Conservation (phyloP, 768 basidiomycete genomes). For the Lentinula aciculospora region DNA sequence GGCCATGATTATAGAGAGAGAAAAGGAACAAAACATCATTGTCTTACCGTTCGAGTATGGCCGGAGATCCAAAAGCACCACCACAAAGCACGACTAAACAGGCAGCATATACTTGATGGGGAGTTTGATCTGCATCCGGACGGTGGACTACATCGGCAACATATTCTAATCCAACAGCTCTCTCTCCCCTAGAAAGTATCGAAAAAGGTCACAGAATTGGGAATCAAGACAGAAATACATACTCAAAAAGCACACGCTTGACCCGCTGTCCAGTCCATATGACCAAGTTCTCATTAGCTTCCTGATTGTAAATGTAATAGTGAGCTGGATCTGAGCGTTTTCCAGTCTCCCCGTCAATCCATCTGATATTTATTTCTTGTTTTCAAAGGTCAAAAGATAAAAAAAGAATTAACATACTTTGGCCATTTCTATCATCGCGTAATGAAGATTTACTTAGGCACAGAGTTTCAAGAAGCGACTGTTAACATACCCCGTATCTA, state of each 20-base stretch:
- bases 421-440: neutral
- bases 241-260: constrained; percentile 25
- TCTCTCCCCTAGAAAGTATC: constrained; percentile 7
- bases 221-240: neutral
- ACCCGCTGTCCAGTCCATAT: constrained; percentile 18
- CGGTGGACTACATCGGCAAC: constrained; percentile 16
- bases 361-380: constrained; percentile 18
- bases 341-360: constrained; percentile 31
- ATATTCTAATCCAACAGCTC: constrained; percentile 24
- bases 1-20: neutral
- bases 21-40: neutral
- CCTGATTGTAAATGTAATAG: constrained; percentile 23
- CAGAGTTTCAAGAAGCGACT: neutral
- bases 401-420: neutral
- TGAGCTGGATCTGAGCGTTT: constrained; percentile 33
- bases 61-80: constrained; percentile 26
- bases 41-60: constrained; percentile 24
- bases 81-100: constrained; percentile 23
- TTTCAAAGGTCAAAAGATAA: neutral
- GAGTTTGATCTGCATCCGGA: constrained; percentile 17
- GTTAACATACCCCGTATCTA: constrained; percentile 23
- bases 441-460: neutral
- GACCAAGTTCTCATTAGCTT: constrained; percentile 19
- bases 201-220: neutral
- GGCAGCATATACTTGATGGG: constrained; percentile 16